phyloP scores from a whole-genome alignment of 2,329 filamentous ascomycete genomes.

The Botrytis fragariae region DNA sequence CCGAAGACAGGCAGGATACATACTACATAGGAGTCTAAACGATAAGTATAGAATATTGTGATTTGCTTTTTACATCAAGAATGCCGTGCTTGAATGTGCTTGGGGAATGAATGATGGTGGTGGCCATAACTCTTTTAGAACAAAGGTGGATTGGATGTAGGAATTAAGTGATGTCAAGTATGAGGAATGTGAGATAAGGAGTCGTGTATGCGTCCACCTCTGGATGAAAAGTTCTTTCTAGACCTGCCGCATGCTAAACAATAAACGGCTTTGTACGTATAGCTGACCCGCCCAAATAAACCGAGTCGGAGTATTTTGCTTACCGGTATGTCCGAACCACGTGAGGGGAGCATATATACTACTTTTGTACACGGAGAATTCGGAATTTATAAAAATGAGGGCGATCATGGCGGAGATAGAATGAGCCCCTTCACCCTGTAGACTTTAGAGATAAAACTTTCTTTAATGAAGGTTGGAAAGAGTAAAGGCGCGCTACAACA shows the following conservation, averaged over 20 bases:
- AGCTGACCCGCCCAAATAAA: not conserved
- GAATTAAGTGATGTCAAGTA: not conserved
- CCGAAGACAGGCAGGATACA: not conserved
- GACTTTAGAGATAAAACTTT: not conserved
- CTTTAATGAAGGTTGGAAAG: not conserved
- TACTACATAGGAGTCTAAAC: not conserved
- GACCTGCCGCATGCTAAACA: not conserved
- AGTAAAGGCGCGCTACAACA: not conserved
- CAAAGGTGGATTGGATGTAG: not conserved
- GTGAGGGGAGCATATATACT: not conserved
- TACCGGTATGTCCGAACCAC: not conserved
- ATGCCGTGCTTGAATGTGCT: not conserved
- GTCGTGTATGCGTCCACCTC: not conserved
- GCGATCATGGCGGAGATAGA: not conserved
- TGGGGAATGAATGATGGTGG: not conserved
- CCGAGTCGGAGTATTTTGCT: not conserved
- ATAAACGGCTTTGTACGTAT: no score
- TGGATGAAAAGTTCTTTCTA: not conserved
- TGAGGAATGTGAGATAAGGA: not conserved
- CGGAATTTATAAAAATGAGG: not conserved
- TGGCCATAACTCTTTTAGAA: not conserved
- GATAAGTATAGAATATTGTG: not conserved
- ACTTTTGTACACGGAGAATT: not conserved
- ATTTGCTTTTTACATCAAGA: not conserved
- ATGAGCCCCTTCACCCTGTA: not conserved